Evolutionary conservation across 108 stramenopile genomes (phyloP).

Genomic region (Mediolabrus comicus): DNA sequence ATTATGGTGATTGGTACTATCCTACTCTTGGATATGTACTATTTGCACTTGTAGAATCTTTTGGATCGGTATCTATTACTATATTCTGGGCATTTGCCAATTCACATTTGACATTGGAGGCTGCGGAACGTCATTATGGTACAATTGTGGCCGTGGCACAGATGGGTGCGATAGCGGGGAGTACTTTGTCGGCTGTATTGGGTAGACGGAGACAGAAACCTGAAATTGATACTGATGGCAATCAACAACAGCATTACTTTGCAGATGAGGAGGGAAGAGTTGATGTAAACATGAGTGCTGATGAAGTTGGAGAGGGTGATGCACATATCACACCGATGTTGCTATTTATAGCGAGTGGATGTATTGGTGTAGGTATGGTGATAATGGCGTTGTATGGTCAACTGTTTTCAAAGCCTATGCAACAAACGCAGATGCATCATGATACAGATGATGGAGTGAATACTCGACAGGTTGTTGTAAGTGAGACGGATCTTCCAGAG

Average conservation of each 20-base stretch:
- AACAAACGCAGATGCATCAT: not conserved
- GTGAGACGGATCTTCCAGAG: not conserved
- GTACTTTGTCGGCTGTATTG: constrained; percentile 62
- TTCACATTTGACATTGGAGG: constrained; percentile 79
- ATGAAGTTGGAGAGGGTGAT: constrained; percentile 16
- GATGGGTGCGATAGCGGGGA: constrained; percentile 89
- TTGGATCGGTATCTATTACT: constrained; percentile 91
- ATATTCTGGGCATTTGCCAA: constrained; percentile 96
- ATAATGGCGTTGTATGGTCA: constrained; percentile 31
- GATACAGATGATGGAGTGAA: not conserved
- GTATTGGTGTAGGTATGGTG: constrained; percentile 32
- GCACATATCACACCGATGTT: constrained; percentile 37
- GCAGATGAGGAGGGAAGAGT: constrained; percentile 13
- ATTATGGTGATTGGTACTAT: constrained; percentile 33
- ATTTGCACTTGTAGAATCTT: constrained; percentile 92
- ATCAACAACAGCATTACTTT: not conserved
- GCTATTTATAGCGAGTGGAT: constrained; percentile 37
- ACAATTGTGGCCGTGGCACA: constrained; percentile 92
- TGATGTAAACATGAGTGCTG: constrained; percentile 1
- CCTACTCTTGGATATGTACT: constrained; percentile 83
- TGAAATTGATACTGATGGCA: not conserved
- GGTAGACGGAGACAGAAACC: constrained; percentile 1
- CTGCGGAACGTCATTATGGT: constrained; percentile 93
- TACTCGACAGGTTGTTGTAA: not conserved
- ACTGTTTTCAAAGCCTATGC: constrained; percentile 31